Percentiles rank a stretch among this genome's conserved stretches.
Evolutionary conservation across 2,329 filamentous ascomycete species (phyloP).

Genomic region (Xylaria arbuscula): DNA sequence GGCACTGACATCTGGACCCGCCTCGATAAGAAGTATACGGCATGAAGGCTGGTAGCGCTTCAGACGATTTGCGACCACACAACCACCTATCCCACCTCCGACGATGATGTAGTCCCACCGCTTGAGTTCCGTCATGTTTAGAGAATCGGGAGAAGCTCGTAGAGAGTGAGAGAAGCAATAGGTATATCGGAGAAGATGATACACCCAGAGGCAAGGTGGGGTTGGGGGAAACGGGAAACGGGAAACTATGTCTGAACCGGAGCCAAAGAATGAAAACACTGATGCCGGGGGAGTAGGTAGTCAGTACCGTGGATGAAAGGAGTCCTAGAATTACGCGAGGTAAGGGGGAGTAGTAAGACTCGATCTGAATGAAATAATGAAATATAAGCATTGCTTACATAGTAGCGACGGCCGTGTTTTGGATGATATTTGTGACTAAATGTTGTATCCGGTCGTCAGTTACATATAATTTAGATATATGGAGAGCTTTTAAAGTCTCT

Average conservation of each 20-base stretch:
- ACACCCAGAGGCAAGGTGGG: conserved; percentile 1
- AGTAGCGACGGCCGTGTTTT: too few relatives aligned
- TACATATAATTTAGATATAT: too few relatives aligned
- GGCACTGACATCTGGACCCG: conserved; percentile 39
- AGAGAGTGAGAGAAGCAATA: conserved; percentile 2
- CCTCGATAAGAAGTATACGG: conserved; percentile 41
- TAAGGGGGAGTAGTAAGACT: too few relatives aligned
- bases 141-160: neutral
- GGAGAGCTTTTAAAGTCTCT: too few relatives aligned
- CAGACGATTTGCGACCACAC: conserved; percentile 39
- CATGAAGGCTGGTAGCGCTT: conserved; percentile 31
- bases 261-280: neutral
- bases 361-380: too few relatives aligned
- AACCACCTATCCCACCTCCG: conserved; percentile 39
- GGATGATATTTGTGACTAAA: too few relatives aligned
- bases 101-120: conserved; percentile 42
- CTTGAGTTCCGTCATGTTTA: conserved; percentile 13
- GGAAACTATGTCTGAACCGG: neutral
- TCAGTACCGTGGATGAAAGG: too few relatives aligned
- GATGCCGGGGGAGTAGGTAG: neutral
- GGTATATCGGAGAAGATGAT: conserved; percentile 5
- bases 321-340: too few relatives aligned
- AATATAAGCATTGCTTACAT: too few relatives aligned
- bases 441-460: too few relatives aligned
- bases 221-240: neutral